These are phyloP conservation scores for Globisporangium nodosum DNA, from an alignment of 352 stramenopile species.

Conservation along the genomic window DNA sequence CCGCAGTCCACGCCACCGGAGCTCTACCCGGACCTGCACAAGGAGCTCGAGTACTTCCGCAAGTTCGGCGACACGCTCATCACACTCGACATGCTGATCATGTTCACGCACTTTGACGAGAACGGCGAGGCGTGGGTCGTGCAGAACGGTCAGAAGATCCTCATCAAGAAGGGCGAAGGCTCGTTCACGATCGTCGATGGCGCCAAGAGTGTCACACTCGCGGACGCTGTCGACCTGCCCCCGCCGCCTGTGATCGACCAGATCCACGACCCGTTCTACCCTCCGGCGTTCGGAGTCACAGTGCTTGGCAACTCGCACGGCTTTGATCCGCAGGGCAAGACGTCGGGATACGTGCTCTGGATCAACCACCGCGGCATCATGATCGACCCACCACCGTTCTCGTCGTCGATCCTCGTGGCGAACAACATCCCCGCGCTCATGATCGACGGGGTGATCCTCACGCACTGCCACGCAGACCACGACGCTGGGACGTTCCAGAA, in stretches of 20 bases:
- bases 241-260: slow-evolving; percentile 31
- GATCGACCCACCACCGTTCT: slow-evolving; percentile 94
- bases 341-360: slow-evolving; percentile 95
- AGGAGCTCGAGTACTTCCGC: slow-evolving; percentile 88
- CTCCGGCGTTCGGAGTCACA: slow-evolving; percentile 93
- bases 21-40: slow-evolving; percentile 65
- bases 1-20: slow-evolving; percentile 43
- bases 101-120: slow-evolving; percentile 84
- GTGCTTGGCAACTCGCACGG: slow-evolving; percentile 95
- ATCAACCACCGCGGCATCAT: slow-evolving; percentile 96
- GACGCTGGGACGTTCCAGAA: slow-evolving; percentile 97
- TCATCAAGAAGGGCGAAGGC: slow-evolving; percentile 62
- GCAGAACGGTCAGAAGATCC: slow-evolving; percentile 57
- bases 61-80: slow-evolving; percentile 89
- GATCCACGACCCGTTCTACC: slow-evolving; percentile 82
- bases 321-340: slow-evolving; percentile 93
- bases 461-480: slow-evolving; percentile 95
- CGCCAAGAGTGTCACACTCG: slow-evolving; percentile 46
- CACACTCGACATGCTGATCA: slow-evolving; percentile 84
- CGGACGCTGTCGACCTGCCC: slow-evolving; percentile 50
- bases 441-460: slow-evolving; percentile 96
- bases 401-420: slow-evolving; percentile 74
- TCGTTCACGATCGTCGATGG: slow-evolving; percentile 62
- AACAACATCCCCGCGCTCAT: slow-evolving; percentile 89
- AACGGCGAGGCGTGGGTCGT: slow-evolving; percentile 47